These are phyloP conservation scores for Phytophthora vignae DNA, from an alignment of 352 stramenopile genomes.

Conservation along the genomic window DNA sequence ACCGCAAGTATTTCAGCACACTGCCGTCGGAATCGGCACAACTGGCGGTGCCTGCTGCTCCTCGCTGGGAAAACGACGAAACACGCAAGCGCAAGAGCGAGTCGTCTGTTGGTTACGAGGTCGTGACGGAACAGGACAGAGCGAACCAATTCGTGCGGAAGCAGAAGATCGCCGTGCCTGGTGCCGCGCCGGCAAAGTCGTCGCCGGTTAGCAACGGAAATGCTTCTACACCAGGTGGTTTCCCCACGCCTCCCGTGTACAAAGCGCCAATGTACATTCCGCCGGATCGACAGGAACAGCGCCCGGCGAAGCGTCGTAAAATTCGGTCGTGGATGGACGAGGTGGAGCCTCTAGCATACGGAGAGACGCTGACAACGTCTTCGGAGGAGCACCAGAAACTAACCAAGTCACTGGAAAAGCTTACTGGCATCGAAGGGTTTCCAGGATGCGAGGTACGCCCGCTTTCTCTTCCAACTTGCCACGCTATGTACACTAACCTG, in stretches of 20 bases:
- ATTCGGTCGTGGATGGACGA: constrained; percentile 90
- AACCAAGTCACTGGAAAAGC: constrained; percentile 61
- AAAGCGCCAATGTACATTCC: constrained; percentile 79
- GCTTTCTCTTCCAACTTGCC: not conserved
- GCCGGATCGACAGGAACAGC: constrained; percentile 61
- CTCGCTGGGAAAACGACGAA: constrained; percentile 70
- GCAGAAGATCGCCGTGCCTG: constrained; percentile 22
- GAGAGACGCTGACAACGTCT: constrained; percentile 60
- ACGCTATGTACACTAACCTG: not conserved
- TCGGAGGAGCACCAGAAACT: constrained; percentile 75
- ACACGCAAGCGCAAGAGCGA: constrained; percentile 46
- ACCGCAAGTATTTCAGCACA: constrained; percentile 83
- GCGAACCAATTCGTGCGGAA: constrained; percentile 69
- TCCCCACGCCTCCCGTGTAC: constrained; percentile 61
- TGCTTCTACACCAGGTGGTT: constrained; percentile 29
- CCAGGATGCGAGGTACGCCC: constrained; percentile 79
- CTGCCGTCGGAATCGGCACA: constrained; percentile 58
- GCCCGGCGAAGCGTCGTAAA: constrained; percentile 82
- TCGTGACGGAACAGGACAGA: constrained; percentile 79
- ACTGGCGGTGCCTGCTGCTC: constrained; percentile 58
- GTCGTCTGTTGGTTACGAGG: constrained; percentile 56
- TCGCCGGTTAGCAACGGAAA: constrained; percentile 38
- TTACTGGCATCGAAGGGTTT: constrained; percentile 80
- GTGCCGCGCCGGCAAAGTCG: constrained; percentile 12
- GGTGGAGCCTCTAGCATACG: constrained; percentile 67